phyloP scores from a whole-genome alignment of 768 basidiomycete genomes.

The Tulasnella sp. region DNA sequence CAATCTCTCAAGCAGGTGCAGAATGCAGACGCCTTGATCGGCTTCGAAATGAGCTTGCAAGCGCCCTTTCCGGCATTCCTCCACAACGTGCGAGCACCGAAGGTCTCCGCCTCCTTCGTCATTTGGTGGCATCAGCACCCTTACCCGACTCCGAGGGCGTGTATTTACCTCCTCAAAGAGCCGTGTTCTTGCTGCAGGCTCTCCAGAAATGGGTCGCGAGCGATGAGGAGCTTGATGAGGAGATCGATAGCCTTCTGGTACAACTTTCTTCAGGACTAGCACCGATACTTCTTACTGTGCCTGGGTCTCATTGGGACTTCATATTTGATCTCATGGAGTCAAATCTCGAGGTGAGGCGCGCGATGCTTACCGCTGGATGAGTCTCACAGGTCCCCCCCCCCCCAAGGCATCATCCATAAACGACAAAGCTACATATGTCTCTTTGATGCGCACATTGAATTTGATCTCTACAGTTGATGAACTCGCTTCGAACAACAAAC shows the following conservation, averaged over 20 bases:
- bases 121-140: slow-evolving; percentile 70
- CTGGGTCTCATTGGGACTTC: slow-evolving; percentile 89
- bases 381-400: not conserved
- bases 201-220: slow-evolving; percentile 75
- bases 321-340: slow-evolving; percentile 85
- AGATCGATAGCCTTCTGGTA: slow-evolving; percentile 73
- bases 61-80: slow-evolving; percentile 63
- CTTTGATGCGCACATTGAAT: slow-evolving; percentile 64
- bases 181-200: slow-evolving; percentile 80
- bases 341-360: slow-evolving; percentile 68
- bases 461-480: slow-evolving; percentile 68
- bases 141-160: slow-evolving; percentile 70
- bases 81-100: slow-evolving; percentile 58
- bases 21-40: slow-evolving; percentile 72
- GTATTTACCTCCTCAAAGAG: slow-evolving; percentile 79
- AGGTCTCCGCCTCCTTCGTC: slow-evolving; percentile 64
- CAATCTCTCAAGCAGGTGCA: slow-evolving; percentile 56
- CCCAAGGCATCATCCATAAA: slow-evolving; percentile 61
- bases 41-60: slow-evolving; percentile 86
- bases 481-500: slow-evolving; percentile 65
- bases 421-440: slow-evolving; percentile 55
- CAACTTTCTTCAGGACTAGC: slow-evolving; percentile 68
- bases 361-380: not conserved
- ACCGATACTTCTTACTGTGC: slow-evolving; percentile 81
- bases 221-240: slow-evolving; percentile 64